Percentiles rank a stretch among this genome's conserved stretches.
These are phyloP conservation scores for Lyophyllum shimeji DNA, from an alignment of 768 basidiomycete genomes.

Conservation along the genomic window DNA sequence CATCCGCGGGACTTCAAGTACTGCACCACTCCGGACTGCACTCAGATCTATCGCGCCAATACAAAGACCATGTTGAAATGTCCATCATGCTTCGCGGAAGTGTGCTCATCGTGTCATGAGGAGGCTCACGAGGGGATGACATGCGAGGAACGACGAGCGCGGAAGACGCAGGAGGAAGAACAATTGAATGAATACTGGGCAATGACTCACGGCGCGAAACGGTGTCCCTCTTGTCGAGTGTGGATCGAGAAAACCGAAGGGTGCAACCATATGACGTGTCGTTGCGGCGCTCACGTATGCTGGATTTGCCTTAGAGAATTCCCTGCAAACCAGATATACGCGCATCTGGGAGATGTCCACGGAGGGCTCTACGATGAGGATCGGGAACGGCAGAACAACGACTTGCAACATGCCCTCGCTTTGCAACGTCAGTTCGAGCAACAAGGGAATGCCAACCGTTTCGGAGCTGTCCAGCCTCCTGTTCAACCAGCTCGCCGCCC, in stretches of 20 bases:
- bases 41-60: conserved; percentile 55
- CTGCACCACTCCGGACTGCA: conserved; percentile 74
- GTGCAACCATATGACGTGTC: conserved; percentile 56
- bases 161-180: conserved; percentile 40
- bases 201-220: conserved; percentile 34
- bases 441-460: not conserved
- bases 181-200: conserved; percentile 42
- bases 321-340: conserved; percentile 8
- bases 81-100: conserved; percentile 48
- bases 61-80: conserved; percentile 37
- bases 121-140: conserved; percentile 52
- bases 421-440: conserved; percentile 6
- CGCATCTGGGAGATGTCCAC: conserved; percentile 10
- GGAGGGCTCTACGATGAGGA: conserved; percentile 17
- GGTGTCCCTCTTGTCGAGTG: conserved; percentile 45
- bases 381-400: conserved; percentile 8
- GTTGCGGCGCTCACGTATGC: conserved; percentile 52
- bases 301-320: conserved; percentile 55
- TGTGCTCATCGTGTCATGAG: conserved; percentile 50
- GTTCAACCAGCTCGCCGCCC: not conserved
- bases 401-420: conserved; percentile 7
- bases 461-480: not conserved
- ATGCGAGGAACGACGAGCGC: conserved; percentile 38
- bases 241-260: conserved; percentile 51
- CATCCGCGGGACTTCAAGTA: conserved; percentile 58